These are phyloP conservation scores for Chlorella sp. DNA, from an alignment of 139 green algal species.

Conservation along the genomic window DNA sequence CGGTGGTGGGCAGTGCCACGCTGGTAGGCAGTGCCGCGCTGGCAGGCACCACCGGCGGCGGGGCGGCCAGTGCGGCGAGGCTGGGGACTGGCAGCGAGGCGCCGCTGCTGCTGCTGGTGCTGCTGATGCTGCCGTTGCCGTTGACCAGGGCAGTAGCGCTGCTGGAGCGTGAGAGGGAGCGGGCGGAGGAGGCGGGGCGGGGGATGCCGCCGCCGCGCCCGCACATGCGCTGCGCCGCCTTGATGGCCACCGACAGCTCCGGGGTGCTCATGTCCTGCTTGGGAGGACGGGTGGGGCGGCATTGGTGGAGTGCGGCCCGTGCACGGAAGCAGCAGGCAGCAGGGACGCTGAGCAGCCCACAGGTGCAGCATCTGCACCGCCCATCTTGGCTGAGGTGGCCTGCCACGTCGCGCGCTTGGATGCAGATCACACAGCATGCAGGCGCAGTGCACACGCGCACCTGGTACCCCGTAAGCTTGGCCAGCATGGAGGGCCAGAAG, in stretches of 20 bases:
- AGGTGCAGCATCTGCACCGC: not conserved
- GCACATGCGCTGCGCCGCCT: constrained; percentile 73
- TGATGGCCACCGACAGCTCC: constrained; percentile 79
- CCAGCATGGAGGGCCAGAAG: constrained; percentile 86
- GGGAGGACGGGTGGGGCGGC: not conserved
- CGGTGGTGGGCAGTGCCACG: not conserved
- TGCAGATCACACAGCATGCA: not conserved
- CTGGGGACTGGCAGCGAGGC: no score
- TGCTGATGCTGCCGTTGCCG: not conserved
- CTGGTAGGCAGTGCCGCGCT: not conserved
- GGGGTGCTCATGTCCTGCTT: constrained; percentile 74
- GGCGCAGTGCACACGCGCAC: not conserved
- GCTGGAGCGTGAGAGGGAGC: constrained; percentile 3
- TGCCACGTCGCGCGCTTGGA: not conserved
- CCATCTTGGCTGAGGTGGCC: not conserved
- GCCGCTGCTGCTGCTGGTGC: not conserved
- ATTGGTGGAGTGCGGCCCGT: not conserved
- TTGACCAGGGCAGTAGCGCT: not conserved
- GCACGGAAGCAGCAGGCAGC: not conserved
- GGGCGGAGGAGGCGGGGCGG: not conserved
- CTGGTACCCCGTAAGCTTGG: constrained; percentile 81
- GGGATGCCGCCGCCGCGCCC: constrained; percentile 18
- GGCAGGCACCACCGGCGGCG: not conserved
- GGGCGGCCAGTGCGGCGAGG: not conserved
- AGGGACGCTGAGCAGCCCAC: not conserved